Conservation (phyloP, 2,329 filamentous ascomycete genomes). For the Aspergillus caelatus region DNA sequence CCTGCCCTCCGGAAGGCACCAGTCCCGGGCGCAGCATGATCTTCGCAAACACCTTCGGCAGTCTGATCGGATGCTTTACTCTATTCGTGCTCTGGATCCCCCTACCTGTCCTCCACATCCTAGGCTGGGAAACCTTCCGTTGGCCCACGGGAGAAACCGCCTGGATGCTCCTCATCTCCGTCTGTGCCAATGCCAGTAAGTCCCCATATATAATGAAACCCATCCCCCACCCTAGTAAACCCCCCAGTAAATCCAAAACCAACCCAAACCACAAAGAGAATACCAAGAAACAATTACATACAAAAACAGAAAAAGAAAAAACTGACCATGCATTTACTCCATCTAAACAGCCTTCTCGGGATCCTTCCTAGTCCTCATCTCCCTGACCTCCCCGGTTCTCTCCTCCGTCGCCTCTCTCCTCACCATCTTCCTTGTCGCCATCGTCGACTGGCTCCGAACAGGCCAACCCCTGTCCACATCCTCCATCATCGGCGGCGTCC, state of each 20-base stretch:
- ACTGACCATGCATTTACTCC: not conserved
- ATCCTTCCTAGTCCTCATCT: conserved; percentile 89
- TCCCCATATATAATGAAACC: conserved; percentile 20
- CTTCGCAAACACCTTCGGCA: conserved; percentile 91
- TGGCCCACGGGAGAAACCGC: conserved; percentile 77
- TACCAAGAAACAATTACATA: not conserved
- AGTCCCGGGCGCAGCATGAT: conserved; percentile 87
- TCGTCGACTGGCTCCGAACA: conserved; percentile 86
- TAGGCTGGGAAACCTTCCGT: conserved; percentile 80
- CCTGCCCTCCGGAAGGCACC: conserved; percentile 89
- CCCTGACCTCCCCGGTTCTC: conserved; percentile 86
- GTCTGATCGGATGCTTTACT: conserved; percentile 84
- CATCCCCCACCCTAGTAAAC: not conserved
- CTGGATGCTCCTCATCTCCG: conserved; percentile 76
- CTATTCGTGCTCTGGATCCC: conserved; percentile 89
- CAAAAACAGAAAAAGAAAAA: not conserved
- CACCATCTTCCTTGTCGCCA: conserved; percentile 94
- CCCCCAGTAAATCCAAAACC: not conserved
- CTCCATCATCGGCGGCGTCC: conserved; percentile 76
- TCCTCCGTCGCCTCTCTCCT: conserved; percentile 89
- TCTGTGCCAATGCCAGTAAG: conserved; percentile 79
- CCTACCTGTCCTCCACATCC: conserved; percentile 77
- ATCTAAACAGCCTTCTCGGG: conserved; percentile 71
- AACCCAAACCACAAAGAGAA: not conserved
- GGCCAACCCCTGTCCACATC: conserved; percentile 74